Base-by-base conservation (phyloP, 305 asterid genomes). In the Fraxinus sp. region DNA sequence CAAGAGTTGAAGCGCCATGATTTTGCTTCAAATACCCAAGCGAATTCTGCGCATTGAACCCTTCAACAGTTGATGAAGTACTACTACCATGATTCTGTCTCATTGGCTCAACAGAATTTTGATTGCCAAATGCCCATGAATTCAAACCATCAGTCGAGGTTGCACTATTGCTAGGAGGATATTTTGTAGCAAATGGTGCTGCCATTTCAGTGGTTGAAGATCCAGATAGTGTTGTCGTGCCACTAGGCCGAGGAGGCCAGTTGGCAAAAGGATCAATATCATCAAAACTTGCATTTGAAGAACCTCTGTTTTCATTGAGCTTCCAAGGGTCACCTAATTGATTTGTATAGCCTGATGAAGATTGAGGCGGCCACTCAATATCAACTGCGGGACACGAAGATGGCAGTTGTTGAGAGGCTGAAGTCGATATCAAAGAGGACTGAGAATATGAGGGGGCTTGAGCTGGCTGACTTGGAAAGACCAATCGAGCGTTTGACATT, bases 341-440 rank as follows among this genome's bases (percentile, higher is more conserved):
- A 87, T 87, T 78, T 55, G 90, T 72, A 46, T 52, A 79, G 62
- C 85, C 89, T 64, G 90, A 86, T 28, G 91, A 87, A 74, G 94
- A 89, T 77, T 85, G 89, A 52, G 98, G 98, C 37, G 98, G 99
- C 99, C 99, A 96, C 87, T 96, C 98, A 24, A 96, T 85, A 86
- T 96, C 99, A 83, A 95, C 97, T 30, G 99, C 93, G 81, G 99
- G 98, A 83, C 93, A 90, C 49, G 97, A 89, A 81, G 93, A 86
- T 32, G 92, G 88, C 22, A 35, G 80, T 81, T 90, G 96, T 84
- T 89, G 97, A 85, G 90, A 75, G 77, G 94, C 80, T 52, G 89
- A 62, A 14, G 77, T 66, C 77, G 93, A 85, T 80, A 87, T 62
- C 84, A 80, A 64, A 6, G 87, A 84, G 72, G 92, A 84, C 59